Conservation (phyloP, 148 eudicot genomes). For the Cornus florida region DNA sequence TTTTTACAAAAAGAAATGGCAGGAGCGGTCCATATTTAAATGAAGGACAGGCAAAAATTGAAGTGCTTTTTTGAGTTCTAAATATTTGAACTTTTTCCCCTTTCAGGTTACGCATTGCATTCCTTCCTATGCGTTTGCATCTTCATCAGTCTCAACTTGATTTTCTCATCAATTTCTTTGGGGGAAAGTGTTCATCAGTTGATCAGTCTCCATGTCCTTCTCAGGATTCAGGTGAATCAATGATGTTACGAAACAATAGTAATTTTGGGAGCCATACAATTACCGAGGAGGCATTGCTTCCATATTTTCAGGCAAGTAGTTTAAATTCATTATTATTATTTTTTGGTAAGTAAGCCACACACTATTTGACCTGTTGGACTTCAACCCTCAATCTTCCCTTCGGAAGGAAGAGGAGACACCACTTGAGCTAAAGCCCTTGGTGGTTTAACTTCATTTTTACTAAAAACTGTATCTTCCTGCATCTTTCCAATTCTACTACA, state of each 20-base stretch:
- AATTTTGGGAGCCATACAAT: constrained; percentile 35
- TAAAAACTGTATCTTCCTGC: neutral
- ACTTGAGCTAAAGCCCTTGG: too few relatives aligned
- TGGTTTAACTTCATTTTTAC: neutral
- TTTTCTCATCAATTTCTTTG: constrained; percentile 81
- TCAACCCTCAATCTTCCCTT: too few relatives aligned
- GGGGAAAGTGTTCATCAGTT: constrained; percentile 32
- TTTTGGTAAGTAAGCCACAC: too few relatives aligned
- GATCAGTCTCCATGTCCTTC: constrained; percentile 32
- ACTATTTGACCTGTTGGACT: too few relatives aligned
- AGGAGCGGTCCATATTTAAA: too few relatives aligned
- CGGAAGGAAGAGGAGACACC: too few relatives aligned
- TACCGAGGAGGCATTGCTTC: constrained; percentile 82
- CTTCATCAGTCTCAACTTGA: constrained; percentile 97
- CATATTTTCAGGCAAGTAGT: constrained; percentile 83
- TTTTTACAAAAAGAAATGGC: too few relatives aligned
- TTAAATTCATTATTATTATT: neutral
- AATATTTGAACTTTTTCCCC: constrained; percentile 10
- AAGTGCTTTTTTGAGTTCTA: neutral
- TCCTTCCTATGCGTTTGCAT: constrained; percentile 85
- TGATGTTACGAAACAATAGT: constrained; percentile 23
- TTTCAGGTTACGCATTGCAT: constrained; percentile 67
- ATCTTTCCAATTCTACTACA: neutral
- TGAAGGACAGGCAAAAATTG: neutral
- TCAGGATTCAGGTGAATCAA: constrained; percentile 36